Evolutionary conservation across 495 filamentous ascomycete species (phyloP).

Genomic region (Lasiosphaeria miniovina): DNA sequence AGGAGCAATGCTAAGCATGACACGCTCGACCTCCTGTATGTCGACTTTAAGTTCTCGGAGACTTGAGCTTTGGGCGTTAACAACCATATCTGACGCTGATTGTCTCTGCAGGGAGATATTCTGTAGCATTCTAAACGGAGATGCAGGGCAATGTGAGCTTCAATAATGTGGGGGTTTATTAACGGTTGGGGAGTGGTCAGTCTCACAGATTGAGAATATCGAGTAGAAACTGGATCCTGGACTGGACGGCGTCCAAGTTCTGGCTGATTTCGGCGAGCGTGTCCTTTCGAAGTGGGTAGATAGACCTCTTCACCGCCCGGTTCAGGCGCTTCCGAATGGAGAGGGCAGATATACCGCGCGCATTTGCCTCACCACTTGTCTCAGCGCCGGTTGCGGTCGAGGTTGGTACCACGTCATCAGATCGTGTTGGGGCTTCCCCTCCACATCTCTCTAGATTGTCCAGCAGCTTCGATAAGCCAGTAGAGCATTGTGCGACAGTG

Average conservation of each 20-base stretch:
- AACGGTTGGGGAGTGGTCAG: not conserved
- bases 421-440: not conserved
- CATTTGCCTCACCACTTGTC: too few species aligned
- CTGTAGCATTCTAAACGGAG: not conserved
- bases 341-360: not conserved
- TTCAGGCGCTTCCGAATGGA: not conserved
- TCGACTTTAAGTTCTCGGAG: not conserved
- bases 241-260: not conserved
- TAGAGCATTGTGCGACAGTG: not conserved
- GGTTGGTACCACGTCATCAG: not conserved
- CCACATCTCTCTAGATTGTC: constrained; percentile 1
- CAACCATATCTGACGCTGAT: not conserved
- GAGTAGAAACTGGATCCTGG: not conserved
- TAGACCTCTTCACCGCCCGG: not conserved
- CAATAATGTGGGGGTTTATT: not conserved
- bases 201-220: not conserved
- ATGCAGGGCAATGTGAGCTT: not conserved
- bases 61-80: not conserved
- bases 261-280: not conserved
- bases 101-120: not conserved
- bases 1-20: not conserved
- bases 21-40: not conserved
- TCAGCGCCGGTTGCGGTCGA: not conserved
- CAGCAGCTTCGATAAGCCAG: constrained; percentile 4
- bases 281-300: not conserved